These are phyloP conservation scores for Phytopythium chamaehyphon DNA, from an alignment of 352 stramenopile genomes.

Conservation along the genomic window DNA sequence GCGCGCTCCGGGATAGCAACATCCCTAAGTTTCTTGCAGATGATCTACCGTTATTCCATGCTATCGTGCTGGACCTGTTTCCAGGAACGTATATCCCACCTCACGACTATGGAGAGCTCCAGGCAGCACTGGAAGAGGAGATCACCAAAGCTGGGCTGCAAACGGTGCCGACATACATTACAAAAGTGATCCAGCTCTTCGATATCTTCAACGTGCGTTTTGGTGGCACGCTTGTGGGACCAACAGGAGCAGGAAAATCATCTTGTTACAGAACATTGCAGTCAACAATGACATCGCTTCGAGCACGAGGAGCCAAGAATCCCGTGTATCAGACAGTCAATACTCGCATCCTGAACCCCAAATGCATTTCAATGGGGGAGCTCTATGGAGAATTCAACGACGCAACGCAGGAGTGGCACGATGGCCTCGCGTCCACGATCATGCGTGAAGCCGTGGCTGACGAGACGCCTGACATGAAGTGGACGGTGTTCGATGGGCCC, in stretches of 20 bases:
- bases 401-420: slow-evolving; percentile 88
- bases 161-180: slow-evolving; percentile 78
- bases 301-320: slow-evolving; percentile 57
- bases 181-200: slow-evolving; percentile 93
- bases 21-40: slow-evolving; percentile 93
- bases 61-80: slow-evolving; percentile 92
- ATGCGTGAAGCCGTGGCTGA: slow-evolving; percentile 76
- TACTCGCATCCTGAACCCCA: slow-evolving; percentile 76
- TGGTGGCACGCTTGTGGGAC: slow-evolving; percentile 86
- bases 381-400: slow-evolving; percentile 87
- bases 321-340: slow-evolving; percentile 78
- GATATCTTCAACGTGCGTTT: slow-evolving; percentile 94
- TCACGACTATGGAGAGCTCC: slow-evolving; percentile 86
- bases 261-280: slow-evolving; percentile 88
- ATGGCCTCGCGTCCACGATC: slow-evolving; percentile 76
- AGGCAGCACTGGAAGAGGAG: slow-evolving; percentile 52
- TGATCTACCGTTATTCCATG: slow-evolving; percentile 89
- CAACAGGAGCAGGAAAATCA: slow-evolving; percentile 81
- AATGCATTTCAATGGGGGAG: slow-evolving; percentile 83
- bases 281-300: slow-evolving; percentile 79
- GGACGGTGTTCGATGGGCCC: slow-evolving; percentile 92
- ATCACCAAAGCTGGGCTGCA: slow-evolving; percentile 62
- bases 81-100: slow-evolving; percentile 76
- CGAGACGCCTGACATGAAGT: slow-evolving; percentile 63
- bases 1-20: slow-evolving; percentile 90